Evolutionary conservation across 768 basidiomycete genomes (phyloP).

Genomic region (Russula emetica): DNA sequence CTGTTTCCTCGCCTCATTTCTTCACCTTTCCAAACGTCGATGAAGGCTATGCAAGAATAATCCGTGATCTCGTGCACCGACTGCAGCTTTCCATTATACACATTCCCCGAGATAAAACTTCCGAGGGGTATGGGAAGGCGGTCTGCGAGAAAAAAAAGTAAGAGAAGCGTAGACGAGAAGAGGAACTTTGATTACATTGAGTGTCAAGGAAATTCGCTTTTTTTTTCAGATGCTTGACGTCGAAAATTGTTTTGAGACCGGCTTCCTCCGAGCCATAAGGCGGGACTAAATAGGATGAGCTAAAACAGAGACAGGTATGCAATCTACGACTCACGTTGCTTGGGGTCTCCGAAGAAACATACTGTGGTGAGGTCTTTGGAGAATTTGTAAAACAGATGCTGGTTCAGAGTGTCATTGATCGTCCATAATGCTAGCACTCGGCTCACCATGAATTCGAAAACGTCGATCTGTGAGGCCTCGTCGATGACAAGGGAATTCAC

Average conservation of each 20-base stretch:
- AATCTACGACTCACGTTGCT: conserved; percentile 41
- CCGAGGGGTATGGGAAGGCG: conserved; percentile 49
- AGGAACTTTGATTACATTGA: conserved; percentile 38
- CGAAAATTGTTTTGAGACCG: conserved; percentile 44
- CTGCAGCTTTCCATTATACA: conserved; percentile 41
- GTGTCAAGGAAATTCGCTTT: conserved; percentile 42
- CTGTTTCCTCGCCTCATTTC: conserved; percentile 37
- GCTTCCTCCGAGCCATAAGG: conserved; percentile 46
- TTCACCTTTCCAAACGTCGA: conserved; percentile 41
- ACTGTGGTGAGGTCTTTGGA: conserved; percentile 39
- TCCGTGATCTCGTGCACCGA: conserved; percentile 38
- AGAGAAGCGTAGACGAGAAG: neutral
- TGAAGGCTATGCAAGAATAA: conserved; percentile 41
- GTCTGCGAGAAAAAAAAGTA: conserved; percentile 34
- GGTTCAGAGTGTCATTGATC: neutral
- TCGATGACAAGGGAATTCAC: conserved; percentile 49
- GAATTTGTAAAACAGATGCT: conserved; percentile 47
- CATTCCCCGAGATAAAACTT: conserved; percentile 44
- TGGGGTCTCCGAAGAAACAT: conserved; percentile 54
- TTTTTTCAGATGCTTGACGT: conserved; percentile 40
- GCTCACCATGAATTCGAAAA: conserved; percentile 46
- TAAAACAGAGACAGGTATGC: neutral
- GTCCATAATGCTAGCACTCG: neutral
- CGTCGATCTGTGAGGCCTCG: conserved; percentile 51
- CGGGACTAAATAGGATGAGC: conserved; percentile 40